Percentiles rank a stretch among this genome's conserved stretches.
These are phyloP conservation scores for Periconia macrospinosa DNA, from an alignment of 2,329 filamentous ascomycete species.

Conservation along the genomic window DNA sequence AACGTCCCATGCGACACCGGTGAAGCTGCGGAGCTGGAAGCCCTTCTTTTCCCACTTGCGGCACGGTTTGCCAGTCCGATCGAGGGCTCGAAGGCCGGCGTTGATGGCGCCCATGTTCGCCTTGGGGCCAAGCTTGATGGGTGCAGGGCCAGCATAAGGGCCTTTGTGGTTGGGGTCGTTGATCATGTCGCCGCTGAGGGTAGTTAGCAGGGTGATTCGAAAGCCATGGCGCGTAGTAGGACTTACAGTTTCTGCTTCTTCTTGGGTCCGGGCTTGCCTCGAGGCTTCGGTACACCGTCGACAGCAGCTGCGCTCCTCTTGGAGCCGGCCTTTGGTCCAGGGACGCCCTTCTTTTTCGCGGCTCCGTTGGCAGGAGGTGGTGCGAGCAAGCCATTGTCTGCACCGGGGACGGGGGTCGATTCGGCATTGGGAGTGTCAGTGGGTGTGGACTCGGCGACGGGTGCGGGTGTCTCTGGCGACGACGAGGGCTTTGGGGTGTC, in stretches of 20 bases:
- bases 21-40: constrained; percentile 89
- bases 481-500: constrained; percentile 42
- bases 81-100: constrained; percentile 88
- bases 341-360: constrained; percentile 74
- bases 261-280: constrained; percentile 92
- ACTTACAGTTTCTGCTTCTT: constrained; percentile 94
- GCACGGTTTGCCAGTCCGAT: constrained; percentile 88
- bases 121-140: constrained; percentile 85
- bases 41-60: constrained; percentile 86
- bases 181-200: constrained; percentile 53
- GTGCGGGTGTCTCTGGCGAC: constrained; percentile 39
- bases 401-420: constrained; percentile 34
- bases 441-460: constrained; percentile 40
- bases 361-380: constrained; percentile 55
- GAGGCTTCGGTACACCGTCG: constrained; percentile 68
- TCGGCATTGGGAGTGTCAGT: constrained; percentile 47
- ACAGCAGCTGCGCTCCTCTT: constrained; percentile 59
- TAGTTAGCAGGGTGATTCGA: constrained; percentile 24
- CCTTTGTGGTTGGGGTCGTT: constrained; percentile 44
- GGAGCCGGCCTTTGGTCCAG: constrained; percentile 66
- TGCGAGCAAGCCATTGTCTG: constrained; percentile 44
- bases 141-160: constrained; percentile 46
- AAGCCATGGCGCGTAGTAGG: not conserved
- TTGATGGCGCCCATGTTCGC: constrained; percentile 98
- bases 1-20: constrained; percentile 80